These are phyloP conservation scores for Dalbergia cultrata DNA, from an alignment of 306 rosid species.

Conservation along the genomic window DNA sequence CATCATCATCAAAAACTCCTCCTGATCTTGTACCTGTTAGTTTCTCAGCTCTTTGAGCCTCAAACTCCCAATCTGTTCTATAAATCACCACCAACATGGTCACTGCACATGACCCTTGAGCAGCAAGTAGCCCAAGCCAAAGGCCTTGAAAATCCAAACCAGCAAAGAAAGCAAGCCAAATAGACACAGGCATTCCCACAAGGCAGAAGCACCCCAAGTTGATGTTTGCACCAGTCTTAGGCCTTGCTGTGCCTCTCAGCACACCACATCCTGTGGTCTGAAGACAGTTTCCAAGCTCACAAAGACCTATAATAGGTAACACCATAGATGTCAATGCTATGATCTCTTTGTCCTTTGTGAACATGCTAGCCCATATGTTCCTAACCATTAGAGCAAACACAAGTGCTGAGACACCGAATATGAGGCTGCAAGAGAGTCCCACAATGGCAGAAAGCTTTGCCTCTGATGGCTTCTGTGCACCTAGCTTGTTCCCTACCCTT, in stretches of 20 bases:
- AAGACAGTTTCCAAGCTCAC: constrained; percentile 94
- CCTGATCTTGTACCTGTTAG: constrained; percentile 55
- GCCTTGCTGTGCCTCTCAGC: constrained; percentile 90
- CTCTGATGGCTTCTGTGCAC: constrained; percentile 71
- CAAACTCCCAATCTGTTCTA: constrained; percentile 82
- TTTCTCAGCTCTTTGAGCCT: constrained; percentile 69
- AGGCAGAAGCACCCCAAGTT: constrained; percentile 86
- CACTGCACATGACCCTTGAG: constrained; percentile 82
- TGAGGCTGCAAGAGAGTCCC: constrained; percentile 73
- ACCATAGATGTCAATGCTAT: constrained; percentile 71
- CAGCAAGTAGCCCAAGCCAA: constrained; percentile 93
- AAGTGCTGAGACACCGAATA: constrained; percentile 68
- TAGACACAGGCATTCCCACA: constrained; percentile 91
- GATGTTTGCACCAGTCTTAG: constrained; percentile 82
- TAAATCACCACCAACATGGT: constrained; percentile 82
- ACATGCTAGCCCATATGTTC: constrained; percentile 82
- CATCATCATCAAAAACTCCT: constrained; percentile 34
- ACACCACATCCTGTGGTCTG: constrained; percentile 98
- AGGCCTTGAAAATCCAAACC: constrained; percentile 84
- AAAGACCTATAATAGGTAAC: constrained; percentile 85
- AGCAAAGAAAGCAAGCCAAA: constrained; percentile 63
- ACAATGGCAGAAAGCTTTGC: constrained; percentile 79
- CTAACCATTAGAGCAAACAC: constrained; percentile 72
- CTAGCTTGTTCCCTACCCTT: constrained; percentile 83
- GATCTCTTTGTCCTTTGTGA: constrained; percentile 74